phyloP scores from a whole-genome alignment of 83 land plant species.

The Picea engelmannii region DNA sequence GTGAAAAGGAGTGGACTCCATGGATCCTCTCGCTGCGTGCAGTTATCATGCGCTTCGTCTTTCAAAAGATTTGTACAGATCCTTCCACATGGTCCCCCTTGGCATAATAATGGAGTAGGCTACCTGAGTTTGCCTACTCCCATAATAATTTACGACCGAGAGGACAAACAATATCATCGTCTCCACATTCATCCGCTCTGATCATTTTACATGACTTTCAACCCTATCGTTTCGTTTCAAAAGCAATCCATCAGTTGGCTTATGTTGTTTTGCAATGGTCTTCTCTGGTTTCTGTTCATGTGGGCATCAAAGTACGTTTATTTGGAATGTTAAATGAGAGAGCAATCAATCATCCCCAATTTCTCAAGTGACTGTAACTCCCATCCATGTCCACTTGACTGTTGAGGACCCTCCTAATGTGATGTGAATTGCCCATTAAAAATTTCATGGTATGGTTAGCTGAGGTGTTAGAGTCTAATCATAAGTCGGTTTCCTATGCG shows the following conservation, averaged over 20 bases:
- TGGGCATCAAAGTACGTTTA: not conserved
- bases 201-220: conserved; percentile 1
- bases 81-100: no score
- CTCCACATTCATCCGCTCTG: not conserved
- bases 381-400: no score
- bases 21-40: not conserved
- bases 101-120: no score
- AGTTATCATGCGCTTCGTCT: not conserved
- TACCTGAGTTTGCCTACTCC: no score
- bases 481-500: not conserved
- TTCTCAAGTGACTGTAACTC: not conserved
- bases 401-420: no score
- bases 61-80: not conserved
- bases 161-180: no score
- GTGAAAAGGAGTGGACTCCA: not conserved
- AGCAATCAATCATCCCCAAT: conserved; percentile 6
- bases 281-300: not conserved
- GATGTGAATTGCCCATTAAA: no score
- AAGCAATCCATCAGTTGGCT: not conserved
- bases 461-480: not conserved
- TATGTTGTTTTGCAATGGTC: not conserved
- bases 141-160: not conserved
- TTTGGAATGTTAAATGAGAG: not conserved
- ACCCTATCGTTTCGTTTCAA: not conserved
- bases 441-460: not conserved